Conservation (phyloP, 208 protist species). For the Wallacemonas sp. region DNA sequence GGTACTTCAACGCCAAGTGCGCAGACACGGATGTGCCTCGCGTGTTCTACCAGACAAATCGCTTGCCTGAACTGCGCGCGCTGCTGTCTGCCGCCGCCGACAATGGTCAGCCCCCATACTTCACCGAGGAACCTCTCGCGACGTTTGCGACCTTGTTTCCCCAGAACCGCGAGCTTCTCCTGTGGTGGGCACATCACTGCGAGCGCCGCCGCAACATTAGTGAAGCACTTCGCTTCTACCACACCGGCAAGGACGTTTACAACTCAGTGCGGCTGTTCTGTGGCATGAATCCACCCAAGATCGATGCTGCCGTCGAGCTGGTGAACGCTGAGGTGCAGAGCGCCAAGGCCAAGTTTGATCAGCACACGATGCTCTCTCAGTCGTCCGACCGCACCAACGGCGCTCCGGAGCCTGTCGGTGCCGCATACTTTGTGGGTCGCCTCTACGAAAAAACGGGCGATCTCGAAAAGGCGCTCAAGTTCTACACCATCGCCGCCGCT, state of each 20-base stretch:
- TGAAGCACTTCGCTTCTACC: conserved; percentile 93
- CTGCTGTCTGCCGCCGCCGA: conserved; percentile 68
- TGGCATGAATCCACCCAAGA: conserved; percentile 57
- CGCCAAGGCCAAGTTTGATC: conserved; percentile 46
- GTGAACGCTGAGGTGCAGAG: conserved; percentile 73
- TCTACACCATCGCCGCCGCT: conserved; percentile 84
- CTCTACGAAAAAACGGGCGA: conserved; percentile 85
- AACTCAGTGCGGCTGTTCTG: conserved; percentile 93
- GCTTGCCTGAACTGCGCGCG: conserved; percentile 81
- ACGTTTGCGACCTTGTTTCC: conserved; percentile 69
- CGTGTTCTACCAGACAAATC: conserved; percentile 89
- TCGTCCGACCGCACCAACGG: conserved; percentile 28
- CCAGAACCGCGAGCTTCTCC: conserved; percentile 74
- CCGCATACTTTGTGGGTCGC: conserved; percentile 92
- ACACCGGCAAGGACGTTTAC: conserved; percentile 83
- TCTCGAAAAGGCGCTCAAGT: conserved; percentile 77
- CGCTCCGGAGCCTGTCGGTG: conserved; percentile 56
- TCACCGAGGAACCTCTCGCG: conserved; percentile 23
- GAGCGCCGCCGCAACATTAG: conserved; percentile 85
- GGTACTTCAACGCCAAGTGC: conserved; percentile 92
- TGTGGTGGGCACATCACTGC: conserved; percentile 93
- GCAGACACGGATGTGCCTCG: conserved; percentile 92
- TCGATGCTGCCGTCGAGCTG: conserved; percentile 87
- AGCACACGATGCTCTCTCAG: conserved; percentile 32
- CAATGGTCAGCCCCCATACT: conserved; percentile 25